Evolutionary conservation across 495 filamentous ascomycete genomes (phyloP), one percentile per base, ranked within the genome.

Genomic region (Tuber magnatum): DNA sequence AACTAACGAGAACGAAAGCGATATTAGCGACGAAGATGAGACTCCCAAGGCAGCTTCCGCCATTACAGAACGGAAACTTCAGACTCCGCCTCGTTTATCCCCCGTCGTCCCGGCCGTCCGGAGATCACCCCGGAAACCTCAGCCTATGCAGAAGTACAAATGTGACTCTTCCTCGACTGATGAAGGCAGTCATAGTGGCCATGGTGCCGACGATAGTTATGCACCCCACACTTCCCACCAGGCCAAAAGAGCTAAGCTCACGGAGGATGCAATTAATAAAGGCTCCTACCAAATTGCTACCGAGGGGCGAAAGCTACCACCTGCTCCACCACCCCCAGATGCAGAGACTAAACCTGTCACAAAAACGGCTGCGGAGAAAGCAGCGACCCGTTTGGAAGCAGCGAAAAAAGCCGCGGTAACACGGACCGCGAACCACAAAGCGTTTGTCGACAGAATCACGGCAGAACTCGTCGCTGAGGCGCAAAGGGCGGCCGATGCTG

Each of bases 251-350:
- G 3, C 9, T 3, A 65, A 35, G 14, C 5, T 16, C 28, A 1
- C 56, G 7, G 0, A 14, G 0, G 28, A 7, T 16, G 28, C 28
- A 2, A 14, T 0, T 18, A 35, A 32, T 5, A 3, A 6, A 28
- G n/a, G 10, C 12, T 0, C n/a, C 10, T 1, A 2, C 6, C n/a
- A 4, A 3, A 14, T 0, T 28, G 1, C 3, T 9, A 9, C 1
- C 1, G 18, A 6, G 7, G 44, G 16, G 16, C 16, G 6, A 18
- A 48, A 48, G 2, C 46, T 3, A 9, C 48, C 0, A 56, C 24
- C 1, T 7, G 2, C 22, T 56, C 24, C 48, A 9, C 24, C 24
- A 28, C 24, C 48, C 8, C 48, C 10, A 22, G 7, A 2, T 0
- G 22, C 48, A 56, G 18, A 56, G 22, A 9, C 48, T 10, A n/a